Conservation (phyloP, 768 basidiomycete genomes). For the Ramaria sp. region DNA sequence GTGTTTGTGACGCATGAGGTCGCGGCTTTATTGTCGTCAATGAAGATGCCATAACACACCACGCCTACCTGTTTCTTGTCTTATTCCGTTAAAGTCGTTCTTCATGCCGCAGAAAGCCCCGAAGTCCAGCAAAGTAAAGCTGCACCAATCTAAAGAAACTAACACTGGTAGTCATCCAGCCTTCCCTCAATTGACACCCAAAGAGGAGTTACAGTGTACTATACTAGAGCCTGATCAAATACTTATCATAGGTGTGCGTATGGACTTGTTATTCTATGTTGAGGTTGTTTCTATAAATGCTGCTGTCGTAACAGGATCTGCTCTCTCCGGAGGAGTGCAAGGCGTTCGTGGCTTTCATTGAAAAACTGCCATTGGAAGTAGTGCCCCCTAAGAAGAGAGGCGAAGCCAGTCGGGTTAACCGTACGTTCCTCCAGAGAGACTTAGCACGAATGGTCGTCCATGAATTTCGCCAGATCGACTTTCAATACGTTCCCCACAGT, state of each 20-base stretch:
- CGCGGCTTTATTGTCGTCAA: no score
- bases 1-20: no score
- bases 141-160: background rate
- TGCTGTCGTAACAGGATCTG: slow-evolving; percentile 31
- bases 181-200: slow-evolving; percentile 37
- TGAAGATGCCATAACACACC: background rate
- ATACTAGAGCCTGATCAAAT: slow-evolving; percentile 55
- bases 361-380: slow-evolving; percentile 46
- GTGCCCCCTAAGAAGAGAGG: slow-evolving; percentile 64
- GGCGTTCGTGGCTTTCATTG: slow-evolving; percentile 45
- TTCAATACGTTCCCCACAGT: slow-evolving; percentile 44
- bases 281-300: slow-evolving; percentile 1
- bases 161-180: background rate
- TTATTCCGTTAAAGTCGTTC: background rate
- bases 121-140: background rate
- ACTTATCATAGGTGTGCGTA: slow-evolving; percentile 42
- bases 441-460: background rate
- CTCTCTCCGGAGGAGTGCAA: slow-evolving; percentile 54
- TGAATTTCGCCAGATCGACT: slow-evolving; percentile 39
- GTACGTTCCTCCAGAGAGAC: slow-evolving; percentile 25
- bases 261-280: background rate
- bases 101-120: no score
- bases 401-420: slow-evolving; percentile 61
- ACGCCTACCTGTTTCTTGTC: background rate
- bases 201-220: slow-evolving; percentile 34